Base-by-base conservation (phyloP, 768 basidiomycete species). In the Termitomyces sp. region DNA sequence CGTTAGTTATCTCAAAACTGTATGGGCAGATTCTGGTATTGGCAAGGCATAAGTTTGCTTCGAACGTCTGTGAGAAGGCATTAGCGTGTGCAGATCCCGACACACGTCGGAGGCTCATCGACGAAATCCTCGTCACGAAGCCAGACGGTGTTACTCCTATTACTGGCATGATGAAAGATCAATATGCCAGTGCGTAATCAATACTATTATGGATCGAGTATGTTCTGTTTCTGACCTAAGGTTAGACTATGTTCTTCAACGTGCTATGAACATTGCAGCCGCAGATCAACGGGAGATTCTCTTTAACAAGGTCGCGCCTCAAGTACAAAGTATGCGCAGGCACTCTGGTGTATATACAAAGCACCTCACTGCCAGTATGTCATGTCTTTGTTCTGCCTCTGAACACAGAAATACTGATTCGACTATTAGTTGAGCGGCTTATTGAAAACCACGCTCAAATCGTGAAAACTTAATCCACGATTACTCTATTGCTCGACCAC, bases 41-140 rank as follows among this genome's bases (percentile, higher is more conserved):
- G 80, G 82, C 92, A 1, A 82, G 86, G 53, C 92, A 93, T 69
- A 96, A 96, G 69, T 96, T 92, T 66, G 94, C 93, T 5, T 97
- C 94, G 5, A 98, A 99, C 66, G 96, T 98, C 20, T 90, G 89
- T 70, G 95, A 96, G 73, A 94, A 93, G 71, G 93, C 92, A 5
- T 79, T 96, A 36, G 70, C 85, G 29, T 84, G 79, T 34, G 84
- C 89, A 0, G 81, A 84, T 54, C 34, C 77, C 0, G 85, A 87
- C 10, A 86, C 80, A 60, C 86, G 92, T 46, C 81, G 80, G 9
- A 69, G 72, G 36, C 74, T 98, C 44, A 84, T 98, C 58, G 85
- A 92, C 28, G 95, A 97, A 70, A 84, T 98, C 56, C 81, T 96
- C 74, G 70, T 74, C 2, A 73, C 80, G 13, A 81, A 80, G 60